Base-by-base conservation (phyloP, 176 grass and related monocot genomes). In the Phyllostachys edulis region DNA sequence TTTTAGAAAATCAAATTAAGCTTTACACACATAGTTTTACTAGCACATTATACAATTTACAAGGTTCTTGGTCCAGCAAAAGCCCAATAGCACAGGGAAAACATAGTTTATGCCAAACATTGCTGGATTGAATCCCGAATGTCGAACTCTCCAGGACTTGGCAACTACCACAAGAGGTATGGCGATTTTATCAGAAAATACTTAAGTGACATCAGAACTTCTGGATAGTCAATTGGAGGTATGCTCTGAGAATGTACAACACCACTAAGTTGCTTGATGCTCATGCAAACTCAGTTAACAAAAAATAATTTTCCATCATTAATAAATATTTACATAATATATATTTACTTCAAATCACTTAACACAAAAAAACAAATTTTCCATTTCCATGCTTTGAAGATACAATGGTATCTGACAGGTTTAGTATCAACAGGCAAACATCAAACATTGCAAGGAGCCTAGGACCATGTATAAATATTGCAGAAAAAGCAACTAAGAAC, bases 401-500 rank as follows among this genome's bases (percentile, higher is more conserved):
- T 47, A 63, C 5, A 34, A 32, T 47, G 63, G 4, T 26, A 82
- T 46, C 9, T 8, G 23, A 79, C 14, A 47, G 1, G 2, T 51
- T 67, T 66, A 66, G 26, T 9, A 38, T 24, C 51, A 68, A 41
- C 18, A 81, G 46, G 40, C 5, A 80, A 41, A n/a, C 56, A 82
- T 34, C 12, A 75, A 63, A 69, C 21, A 57, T 13, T 81, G 5
- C 12, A 21, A 80, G n/a, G n/a, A n/a, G n/a, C n/a, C n/a, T n/a
- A n/a, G 26, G 15, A 21, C 2, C 61, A 85, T 76, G 17, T 62
- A 46, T 46, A 63, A 26, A 34, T 10, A 69, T 77, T 67, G 26
- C 37, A 79, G 45, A 87, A 54, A 69, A 32, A 54, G 42, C 36
- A 65, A 61, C 56, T 11, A 8, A 57, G 3, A 77, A 82, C 69